Conservation (phyloP, 805 yeast species). For the Yamadazyma laniorum region DNA sequence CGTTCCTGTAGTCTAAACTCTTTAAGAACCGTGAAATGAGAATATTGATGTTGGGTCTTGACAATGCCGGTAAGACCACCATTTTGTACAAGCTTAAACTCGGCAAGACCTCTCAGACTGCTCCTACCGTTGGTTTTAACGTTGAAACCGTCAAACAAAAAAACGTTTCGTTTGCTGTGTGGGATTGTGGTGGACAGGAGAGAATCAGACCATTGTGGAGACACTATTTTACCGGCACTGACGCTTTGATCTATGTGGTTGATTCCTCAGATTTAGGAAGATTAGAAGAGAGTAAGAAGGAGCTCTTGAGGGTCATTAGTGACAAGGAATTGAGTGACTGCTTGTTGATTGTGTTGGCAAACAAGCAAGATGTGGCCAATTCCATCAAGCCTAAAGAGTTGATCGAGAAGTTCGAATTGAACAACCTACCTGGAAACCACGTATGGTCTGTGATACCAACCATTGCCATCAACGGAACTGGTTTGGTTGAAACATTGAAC, state of each 20-base stretch:
- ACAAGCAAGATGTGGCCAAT: slow-evolving; percentile 75
- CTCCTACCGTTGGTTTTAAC: slow-evolving; percentile 93
- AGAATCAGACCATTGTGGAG: slow-evolving; percentile 92
- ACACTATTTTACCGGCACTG: slow-evolving; percentile 91
- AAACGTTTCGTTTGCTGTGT: slow-evolving; percentile 79
- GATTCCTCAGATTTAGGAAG: slow-evolving; percentile 76
- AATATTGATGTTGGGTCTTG: slow-evolving; percentile 88
- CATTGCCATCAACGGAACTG: slow-evolving; percentile 86
- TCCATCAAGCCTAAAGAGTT: slow-evolving; percentile 78
- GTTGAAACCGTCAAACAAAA: slow-evolving; percentile 83
- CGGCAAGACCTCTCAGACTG: slow-evolving; percentile 72
- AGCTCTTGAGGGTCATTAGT: slow-evolving; percentile 70
- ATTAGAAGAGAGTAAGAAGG: slow-evolving; percentile 74
- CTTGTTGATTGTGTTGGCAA: slow-evolving; percentile 79
- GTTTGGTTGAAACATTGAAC: slow-evolving; percentile 80
- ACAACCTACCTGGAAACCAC: slow-evolving; percentile 57
- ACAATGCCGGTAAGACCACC: slow-evolving; percentile 91
- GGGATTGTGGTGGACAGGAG: slow-evolving; percentile 98
- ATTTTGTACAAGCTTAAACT: slow-evolving; percentile 79
- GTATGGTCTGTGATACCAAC: slow-evolving; percentile 92
- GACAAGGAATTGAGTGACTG: slow-evolving; percentile 85
- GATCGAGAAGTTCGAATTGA: slow-evolving; percentile 67
- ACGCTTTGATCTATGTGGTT: slow-evolving; percentile 86
- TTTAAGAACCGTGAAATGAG: slow-evolving; percentile 91
- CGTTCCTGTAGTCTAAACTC: slow-evolving; percentile 29